These are phyloP conservation scores for Scheffersomyces lignosus DNA, from an alignment of 805 yeast species.

Conservation along the genomic window DNA sequence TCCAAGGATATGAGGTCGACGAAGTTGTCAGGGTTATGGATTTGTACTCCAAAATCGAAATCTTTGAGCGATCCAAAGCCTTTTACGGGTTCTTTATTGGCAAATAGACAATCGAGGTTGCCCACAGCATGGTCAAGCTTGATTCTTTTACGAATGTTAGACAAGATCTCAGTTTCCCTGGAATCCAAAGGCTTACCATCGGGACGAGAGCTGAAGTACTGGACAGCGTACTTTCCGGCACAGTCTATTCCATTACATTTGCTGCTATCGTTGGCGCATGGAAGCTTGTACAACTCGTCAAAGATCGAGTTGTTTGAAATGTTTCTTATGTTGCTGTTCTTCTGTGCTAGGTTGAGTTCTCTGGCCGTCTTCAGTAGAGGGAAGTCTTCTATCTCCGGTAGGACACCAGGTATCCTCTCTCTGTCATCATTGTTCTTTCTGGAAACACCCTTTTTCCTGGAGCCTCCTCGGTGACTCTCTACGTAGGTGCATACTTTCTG, in stretches of 20 bases:
- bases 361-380: not conserved
- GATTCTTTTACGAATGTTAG: conserved; percentile 4
- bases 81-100: not conserved
- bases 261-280: conserved; percentile 3
- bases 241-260: conserved; percentile 2
- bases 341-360: conserved; percentile 3
- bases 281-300: conserved; percentile 4
- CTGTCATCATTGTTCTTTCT: conserved; percentile 10
- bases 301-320: conserved; percentile 1
- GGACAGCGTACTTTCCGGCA: conserved; percentile 2
- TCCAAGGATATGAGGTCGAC: conserved; percentile 16
- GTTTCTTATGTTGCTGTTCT: conserved; percentile 6
- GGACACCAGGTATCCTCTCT: conserved; percentile 1
- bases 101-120: conserved; percentile 4
- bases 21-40: conserved; percentile 13
- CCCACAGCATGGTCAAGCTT: conserved; percentile 6
- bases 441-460: conserved; percentile 49
- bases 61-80: conserved; percentile 4
- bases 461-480: conserved; percentile 54
- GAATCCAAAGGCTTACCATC: conserved; percentile 1
- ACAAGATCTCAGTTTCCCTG: conserved; percentile 2
- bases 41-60: conserved; percentile 1
- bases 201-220: conserved; percentile 1
- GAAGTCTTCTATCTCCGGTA: conserved; percentile 21
- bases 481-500: conserved; percentile 46